Evolutionary conservation across 1,139 yeast species (phyloP).

Genomic region (Trichomonascaceae sp.): DNA sequence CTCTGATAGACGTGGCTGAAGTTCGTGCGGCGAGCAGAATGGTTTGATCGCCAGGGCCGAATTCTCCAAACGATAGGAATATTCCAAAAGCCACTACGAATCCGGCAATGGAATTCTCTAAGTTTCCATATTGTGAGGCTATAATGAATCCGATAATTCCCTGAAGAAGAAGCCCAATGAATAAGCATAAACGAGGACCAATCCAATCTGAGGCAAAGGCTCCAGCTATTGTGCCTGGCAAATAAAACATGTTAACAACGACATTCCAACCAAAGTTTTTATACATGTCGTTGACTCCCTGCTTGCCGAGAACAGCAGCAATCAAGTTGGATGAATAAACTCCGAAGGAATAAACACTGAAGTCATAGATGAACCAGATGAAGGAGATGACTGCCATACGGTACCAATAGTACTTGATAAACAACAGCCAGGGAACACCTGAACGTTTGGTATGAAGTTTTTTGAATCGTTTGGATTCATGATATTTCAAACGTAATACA

Average conservation of each 20-base stretch:
- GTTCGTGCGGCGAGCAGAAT: slow-evolving; percentile 86
- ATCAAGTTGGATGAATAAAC: slow-evolving; percentile 55
- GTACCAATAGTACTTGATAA: slow-evolving; percentile 79
- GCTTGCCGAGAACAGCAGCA: slow-evolving; percentile 32
- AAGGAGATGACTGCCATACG: slow-evolving; percentile 63
- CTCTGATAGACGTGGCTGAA: slow-evolving; percentile 80
- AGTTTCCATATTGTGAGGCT: slow-evolving; percentile 60
- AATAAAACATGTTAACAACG: slow-evolving; percentile 76
- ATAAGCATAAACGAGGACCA: slow-evolving; percentile 80
- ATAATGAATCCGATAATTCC: slow-evolving; percentile 78
- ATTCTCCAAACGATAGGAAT: slow-evolving; percentile 80
- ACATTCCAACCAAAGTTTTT: slow-evolving; percentile 90
- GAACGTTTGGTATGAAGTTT: slow-evolving; percentile 64
- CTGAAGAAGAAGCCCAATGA: slow-evolving; percentile 63
- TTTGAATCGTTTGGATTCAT: slow-evolving; percentile 64
- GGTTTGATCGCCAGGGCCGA: slow-evolving; percentile 91
- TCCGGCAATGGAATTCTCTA: slow-evolving; percentile 61
- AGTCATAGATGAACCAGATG: slow-evolving; percentile 90
- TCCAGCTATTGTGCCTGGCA: slow-evolving; percentile 86
- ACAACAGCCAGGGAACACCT: slow-evolving; percentile 59
- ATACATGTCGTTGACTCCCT: slow-evolving; percentile 51
- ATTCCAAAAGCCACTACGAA: slow-evolving; percentile 85
- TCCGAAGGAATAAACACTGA: slow-evolving; percentile 82
- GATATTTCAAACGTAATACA: slow-evolving; percentile 66
- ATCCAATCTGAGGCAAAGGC: slow-evolving; percentile 75